These are phyloP conservation scores for Auriculariales sp. DNA, from an alignment of 768 basidiomycete species.

Conservation along the genomic window DNA sequence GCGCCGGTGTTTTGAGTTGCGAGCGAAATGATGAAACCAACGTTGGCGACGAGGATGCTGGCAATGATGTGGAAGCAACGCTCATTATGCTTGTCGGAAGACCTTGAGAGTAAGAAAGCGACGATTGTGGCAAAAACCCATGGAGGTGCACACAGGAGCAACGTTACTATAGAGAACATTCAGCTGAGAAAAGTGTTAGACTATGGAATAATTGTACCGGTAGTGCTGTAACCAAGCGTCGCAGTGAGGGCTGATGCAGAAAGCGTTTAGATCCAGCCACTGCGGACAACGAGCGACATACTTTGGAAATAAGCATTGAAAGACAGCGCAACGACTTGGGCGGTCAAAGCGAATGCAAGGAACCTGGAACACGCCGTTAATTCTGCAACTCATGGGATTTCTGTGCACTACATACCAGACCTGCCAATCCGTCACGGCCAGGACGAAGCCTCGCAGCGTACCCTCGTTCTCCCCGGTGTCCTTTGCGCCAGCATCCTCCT, in stretches of 20 bases:
- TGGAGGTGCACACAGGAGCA: slow-evolving; percentile 63
- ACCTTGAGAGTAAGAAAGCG: slow-evolving; percentile 40
- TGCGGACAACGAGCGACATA: slow-evolving; percentile 1
- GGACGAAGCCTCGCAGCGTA: slow-evolving; percentile 28
- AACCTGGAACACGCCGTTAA: too few species aligned
- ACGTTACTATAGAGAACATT: too few species aligned
- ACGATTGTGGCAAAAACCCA: slow-evolving; percentile 49
- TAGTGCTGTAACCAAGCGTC: slow-evolving; percentile 55
- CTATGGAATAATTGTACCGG: too few species aligned
- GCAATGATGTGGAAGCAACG: slow-evolving; percentile 51
- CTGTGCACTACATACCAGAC: too few species aligned
- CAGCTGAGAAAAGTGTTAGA: too few species aligned
- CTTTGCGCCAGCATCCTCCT: slow-evolving; percentile 37
- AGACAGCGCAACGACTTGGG: slow-evolving; percentile 43
- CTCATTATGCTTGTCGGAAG: slow-evolving; percentile 58
- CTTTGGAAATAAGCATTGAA: slow-evolving; percentile 65
- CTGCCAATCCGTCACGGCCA: slow-evolving; percentile 64
- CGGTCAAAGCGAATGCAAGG: slow-evolving; percentile 48
- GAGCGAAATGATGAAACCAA: slow-evolving; percentile 55
- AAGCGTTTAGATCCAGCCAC: slow-evolving; percentile 7
- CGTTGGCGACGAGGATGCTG: slow-evolving; percentile 41
- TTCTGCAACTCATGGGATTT: too few species aligned
- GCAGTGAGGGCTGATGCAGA: slow-evolving; percentile 39
- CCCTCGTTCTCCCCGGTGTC: slow-evolving; percentile 19
- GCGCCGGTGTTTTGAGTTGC: slow-evolving; percentile 43